These are phyloP conservation scores for Rhizoctonia solani DNA, from an alignment of 1,284 basidiomycete genomes.

Conservation along the genomic window DNA sequence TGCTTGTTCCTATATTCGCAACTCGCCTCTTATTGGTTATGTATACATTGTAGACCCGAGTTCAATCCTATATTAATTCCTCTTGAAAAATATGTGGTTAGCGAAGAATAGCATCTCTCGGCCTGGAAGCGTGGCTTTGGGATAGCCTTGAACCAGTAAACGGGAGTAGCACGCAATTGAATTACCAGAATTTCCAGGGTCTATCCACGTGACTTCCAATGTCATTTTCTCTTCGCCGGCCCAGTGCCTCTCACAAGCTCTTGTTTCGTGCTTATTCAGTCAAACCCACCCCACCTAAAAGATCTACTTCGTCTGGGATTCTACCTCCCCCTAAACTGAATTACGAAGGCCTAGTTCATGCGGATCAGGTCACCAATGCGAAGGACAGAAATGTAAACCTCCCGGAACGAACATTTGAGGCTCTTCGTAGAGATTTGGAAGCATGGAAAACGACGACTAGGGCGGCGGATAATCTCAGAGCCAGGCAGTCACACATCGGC, in stretches of 20 bases:
- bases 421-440: conserved; percentile 18
- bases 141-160: no score
- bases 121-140: no score
- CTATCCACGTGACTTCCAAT: conserved; percentile 6
- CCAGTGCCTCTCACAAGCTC: background rate
- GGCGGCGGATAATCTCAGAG: conserved; percentile 7
- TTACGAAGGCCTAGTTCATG: conserved; percentile 10
- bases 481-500: background rate
- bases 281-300: background rate
- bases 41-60: no score
- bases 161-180: no score
- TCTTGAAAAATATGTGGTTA: no score
- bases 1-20: no score
- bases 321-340: conserved; percentile 22
- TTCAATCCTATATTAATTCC: no score
- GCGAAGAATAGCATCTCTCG: no score
- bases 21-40: no score
- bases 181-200: no score
- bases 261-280: background rate
- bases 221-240: background rate
- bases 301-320: background rate
- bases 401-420: background rate
- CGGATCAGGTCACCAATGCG: conserved; percentile 2
- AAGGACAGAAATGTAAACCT: background rate
- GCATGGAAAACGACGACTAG: conserved; percentile 12